Evolutionary conservation across 371 early-diverging fungal species (phyloP), one percentile per base, ranked within the genome.

Genomic region (Encephalitozoon hellem): DNA sequence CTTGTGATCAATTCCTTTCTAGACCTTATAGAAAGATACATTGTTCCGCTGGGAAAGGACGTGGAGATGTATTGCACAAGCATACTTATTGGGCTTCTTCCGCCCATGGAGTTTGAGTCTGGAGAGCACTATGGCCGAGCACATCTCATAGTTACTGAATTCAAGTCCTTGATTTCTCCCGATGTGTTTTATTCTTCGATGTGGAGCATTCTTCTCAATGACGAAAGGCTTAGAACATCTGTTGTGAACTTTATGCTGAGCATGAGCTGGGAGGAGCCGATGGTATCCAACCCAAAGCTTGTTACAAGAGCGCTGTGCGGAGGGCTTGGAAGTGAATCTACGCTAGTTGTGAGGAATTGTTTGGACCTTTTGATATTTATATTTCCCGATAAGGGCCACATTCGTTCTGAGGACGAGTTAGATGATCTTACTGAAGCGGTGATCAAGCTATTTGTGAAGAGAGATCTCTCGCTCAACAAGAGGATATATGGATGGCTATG

Each of bases 401-500:
- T 49, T 9, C 9, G 15, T 4, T 15, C 2, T 4, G 52, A 26
- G 2, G 25, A 26, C n/a, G 25, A 67, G 8, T 25, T 42, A 3
- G 34, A 52, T 47, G 45, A 59, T n/a, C 34, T 76, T 32, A 32
- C 53, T 25, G 67, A 76, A 25, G 51, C 47, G 15, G 66, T 79
- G 18, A 55, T 84, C 21, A 67, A 78, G 42, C 49, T 84, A 11
- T 67, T 84, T 42, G 73, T 79, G 0, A 68, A 55, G 55, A 83
- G 77, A 63, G 84, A 84, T 39, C 67, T 78, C 30, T 64, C 75
- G 11, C 41, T 84, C 11, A 64, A 77, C 42, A 84, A 83, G 66
- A 64, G 80, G 67, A 74, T 80, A 30, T 78, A 78, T 72, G 51
- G 30, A 38, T 82, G 79, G 83, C 39, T 84, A 9, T 28, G 43